Evolutionary conservation across 163 green algal genomes (phyloP).

Genomic region (Scenedesmus sp.): DNA sequence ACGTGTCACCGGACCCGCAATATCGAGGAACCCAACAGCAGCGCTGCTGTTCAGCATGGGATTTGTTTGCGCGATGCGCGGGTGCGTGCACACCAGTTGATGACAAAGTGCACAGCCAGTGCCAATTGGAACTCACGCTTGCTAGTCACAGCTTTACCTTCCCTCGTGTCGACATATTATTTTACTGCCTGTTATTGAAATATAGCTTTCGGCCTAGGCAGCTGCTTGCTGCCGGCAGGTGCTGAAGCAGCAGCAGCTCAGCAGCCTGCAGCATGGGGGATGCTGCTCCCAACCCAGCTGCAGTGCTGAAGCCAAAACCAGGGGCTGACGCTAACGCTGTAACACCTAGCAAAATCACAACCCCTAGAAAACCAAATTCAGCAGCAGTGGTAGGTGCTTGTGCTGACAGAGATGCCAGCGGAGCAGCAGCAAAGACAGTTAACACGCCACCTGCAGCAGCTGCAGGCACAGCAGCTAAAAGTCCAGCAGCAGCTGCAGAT

Average conservation of each 20-base stretch:
- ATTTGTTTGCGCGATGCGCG: too few species aligned
- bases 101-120: too few species aligned
- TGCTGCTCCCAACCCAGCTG: neutral
- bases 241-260: neutral
- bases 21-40: too few species aligned
- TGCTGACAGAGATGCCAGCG: neutral
- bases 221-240: neutral
- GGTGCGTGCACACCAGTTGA: too few species aligned
- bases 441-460: neutral
- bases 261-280: neutral
- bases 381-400: neutral
- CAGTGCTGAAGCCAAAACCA: neutral
- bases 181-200: neutral
- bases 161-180: neutral
- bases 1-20: too few species aligned
- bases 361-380: neutral
- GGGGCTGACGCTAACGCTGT: too few species aligned
- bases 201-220: neutral
- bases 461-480: neutral
- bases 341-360: neutral
- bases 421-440: neutral
- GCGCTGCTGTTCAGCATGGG: too few species aligned
- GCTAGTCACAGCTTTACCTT: too few species aligned
- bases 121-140: too few species aligned
- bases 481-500: neutral